A percentile compares a stretch with the other conserved stretches of the same genome.
These are phyloP conservation scores for Glebionis coronaria DNA, from an alignment of 129 eudicot genomes.

Conservation along the genomic window DNA sequence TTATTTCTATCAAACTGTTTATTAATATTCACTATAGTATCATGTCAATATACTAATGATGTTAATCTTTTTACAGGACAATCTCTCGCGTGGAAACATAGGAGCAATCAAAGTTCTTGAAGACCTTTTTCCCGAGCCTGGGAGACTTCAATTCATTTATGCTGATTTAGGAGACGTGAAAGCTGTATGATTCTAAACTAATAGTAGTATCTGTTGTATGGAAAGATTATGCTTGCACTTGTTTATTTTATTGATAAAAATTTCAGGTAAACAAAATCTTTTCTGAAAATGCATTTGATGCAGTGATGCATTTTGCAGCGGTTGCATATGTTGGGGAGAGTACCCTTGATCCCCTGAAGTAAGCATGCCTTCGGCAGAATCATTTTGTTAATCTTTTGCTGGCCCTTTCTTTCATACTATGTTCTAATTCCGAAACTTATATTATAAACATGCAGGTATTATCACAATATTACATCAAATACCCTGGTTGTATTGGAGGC, in stretches of 20 bases:
- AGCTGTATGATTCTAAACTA: slow-evolving; percentile 43
- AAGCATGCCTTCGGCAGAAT: slow-evolving; percentile 10
- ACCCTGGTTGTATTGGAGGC: slow-evolving; percentile 77
- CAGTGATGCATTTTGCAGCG: slow-evolving; percentile 94
- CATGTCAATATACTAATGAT: neutral
- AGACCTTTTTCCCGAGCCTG: slow-evolving; percentile 69
- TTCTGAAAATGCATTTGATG: slow-evolving; percentile 83
- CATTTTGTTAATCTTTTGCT: neutral
- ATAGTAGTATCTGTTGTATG: neutral
- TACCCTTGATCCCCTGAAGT: slow-evolving; percentile 81
- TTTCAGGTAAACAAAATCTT: slow-evolving; percentile 66
- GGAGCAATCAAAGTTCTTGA: slow-evolving; percentile 72
- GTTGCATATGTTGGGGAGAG: slow-evolving; percentile 97
- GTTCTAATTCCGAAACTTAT: neutral
- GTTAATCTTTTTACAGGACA: slow-evolving; percentile 47
- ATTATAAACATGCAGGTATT: slow-evolving; percentile 49
- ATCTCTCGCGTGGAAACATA: slow-evolving; percentile 84
- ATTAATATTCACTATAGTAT: neutral
- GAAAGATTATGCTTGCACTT: slow-evolving; percentile 10
- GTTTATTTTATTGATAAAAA: slow-evolving; percentile 33
- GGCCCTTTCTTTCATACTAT: neutral
- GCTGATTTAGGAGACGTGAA: slow-evolving; percentile 84
- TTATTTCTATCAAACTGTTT: neutral
- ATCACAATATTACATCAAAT: slow-evolving; percentile 89
- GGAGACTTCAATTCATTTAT: slow-evolving; percentile 80